Percentiles rank a stretch among this genome's conserved stretches.
Evolutionary conservation across 129 eudicot genomes (phyloP).

Genomic region (Arctium lappa): DNA sequence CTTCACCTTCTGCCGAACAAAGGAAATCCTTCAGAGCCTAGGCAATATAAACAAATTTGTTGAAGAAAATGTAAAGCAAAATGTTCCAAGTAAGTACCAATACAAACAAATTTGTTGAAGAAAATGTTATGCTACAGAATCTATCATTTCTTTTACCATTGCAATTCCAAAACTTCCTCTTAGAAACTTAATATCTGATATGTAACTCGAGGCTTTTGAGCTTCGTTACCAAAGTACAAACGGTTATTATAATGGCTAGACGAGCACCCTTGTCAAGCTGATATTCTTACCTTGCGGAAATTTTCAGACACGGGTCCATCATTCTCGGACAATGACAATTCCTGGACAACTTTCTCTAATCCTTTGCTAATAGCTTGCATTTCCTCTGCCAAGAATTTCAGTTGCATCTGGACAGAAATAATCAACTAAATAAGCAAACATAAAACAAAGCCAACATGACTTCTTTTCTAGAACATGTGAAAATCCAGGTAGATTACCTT

Average conservation of each 20-base stretch:
- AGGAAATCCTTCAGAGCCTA: constrained; percentile 90
- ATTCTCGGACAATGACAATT: constrained; percentile 66
- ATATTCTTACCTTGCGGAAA: constrained; percentile 52
- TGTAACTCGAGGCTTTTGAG: neutral
- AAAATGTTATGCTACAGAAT: neutral
- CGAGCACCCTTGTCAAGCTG: neutral
- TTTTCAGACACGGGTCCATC: constrained; percentile 75
- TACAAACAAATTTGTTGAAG: neutral
- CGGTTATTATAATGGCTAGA: neutral
- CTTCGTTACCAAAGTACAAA: neutral
- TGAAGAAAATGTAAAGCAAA: neutral
- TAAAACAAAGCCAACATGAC: neutral
- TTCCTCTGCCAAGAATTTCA: constrained; percentile 79
- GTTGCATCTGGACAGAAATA: constrained; percentile 55
- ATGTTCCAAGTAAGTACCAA: neutral
- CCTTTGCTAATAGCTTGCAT: constrained; percentile 91
- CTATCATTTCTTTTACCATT: neutral
- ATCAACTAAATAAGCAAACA: constrained; percentile 5
- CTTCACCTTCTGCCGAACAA: constrained; percentile 78
- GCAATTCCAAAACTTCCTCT: neutral
- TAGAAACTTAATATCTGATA: neutral
- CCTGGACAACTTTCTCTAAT: constrained; percentile 69
- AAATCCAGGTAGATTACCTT: constrained; percentile 46
- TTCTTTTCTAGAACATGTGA: neutral
- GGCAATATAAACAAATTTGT: neutral